These are phyloP conservation scores for Amphicarpaea edgeworthii DNA, from an alignment of 306 rosid genomes.

Conservation along the genomic window DNA sequence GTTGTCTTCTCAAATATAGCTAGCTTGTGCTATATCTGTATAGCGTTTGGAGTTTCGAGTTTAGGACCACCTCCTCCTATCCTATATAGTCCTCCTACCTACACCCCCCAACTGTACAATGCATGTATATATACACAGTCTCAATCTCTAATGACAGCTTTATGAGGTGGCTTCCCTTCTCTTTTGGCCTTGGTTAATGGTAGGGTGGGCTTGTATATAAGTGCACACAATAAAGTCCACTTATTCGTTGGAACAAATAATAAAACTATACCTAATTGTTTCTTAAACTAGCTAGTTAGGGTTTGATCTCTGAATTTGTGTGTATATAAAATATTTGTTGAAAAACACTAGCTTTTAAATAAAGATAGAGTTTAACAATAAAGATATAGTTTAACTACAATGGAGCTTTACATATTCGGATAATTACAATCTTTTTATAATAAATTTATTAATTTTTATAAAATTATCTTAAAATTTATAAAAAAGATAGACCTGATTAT, in stretches of 20 bases:
- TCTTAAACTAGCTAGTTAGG: too few species aligned
- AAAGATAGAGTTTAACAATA: too few species aligned
- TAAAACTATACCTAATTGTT: background rate
- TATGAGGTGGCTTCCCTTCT: constrained; percentile 50
- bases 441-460: too few species aligned
- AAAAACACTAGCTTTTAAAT: too few species aligned
- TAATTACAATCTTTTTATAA: too few species aligned
- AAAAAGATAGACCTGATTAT: too few species aligned
- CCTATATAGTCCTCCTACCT: constrained; percentile 42
- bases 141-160: constrained; percentile 46
- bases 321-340: too few species aligned
- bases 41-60: constrained; percentile 40
- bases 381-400: too few species aligned
- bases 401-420: too few species aligned
- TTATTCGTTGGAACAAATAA: constrained; percentile 24
- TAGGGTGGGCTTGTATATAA: constrained; percentile 43
- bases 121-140: constrained; percentile 33
- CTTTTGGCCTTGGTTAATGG: constrained; percentile 36
- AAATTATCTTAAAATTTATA: too few species aligned
- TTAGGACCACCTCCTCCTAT: constrained; percentile 50
- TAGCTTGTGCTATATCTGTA: constrained; percentile 44
- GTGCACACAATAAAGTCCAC: constrained; percentile 40
- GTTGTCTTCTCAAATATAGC: constrained; percentile 58
- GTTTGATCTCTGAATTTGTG: too few species aligned
- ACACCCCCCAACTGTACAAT: constrained; percentile 41